phyloP scores from a whole-genome alignment of 2,329 filamentous ascomycete genomes.

The Emericellopsis atlantica region DNA sequence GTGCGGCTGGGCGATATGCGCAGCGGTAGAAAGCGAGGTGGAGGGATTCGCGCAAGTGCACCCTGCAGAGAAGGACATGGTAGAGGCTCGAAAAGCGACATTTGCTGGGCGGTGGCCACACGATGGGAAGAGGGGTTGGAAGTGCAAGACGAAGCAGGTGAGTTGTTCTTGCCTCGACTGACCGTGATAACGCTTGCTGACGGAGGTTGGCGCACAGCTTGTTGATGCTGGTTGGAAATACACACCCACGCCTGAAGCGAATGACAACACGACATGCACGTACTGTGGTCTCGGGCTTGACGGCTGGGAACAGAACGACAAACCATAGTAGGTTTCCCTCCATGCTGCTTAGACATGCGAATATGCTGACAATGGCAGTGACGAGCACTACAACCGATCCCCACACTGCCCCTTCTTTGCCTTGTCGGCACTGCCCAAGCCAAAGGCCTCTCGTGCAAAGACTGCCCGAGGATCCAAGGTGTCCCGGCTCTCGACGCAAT shows the following conservation, averaged over 20 bases:
- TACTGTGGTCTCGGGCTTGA: slow-evolving; percentile 87
- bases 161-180: slow-evolving; percentile 5
- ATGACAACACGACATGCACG: slow-evolving; percentile 82
- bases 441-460: slow-evolving; percentile 40
- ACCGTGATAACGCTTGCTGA: slow-evolving; percentile 3
- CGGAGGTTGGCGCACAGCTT: slow-evolving; percentile 39
- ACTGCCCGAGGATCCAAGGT: slow-evolving; percentile 51
- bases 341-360: not conserved
- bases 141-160: slow-evolving; percentile 81
- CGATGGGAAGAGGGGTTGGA: slow-evolving; percentile 77
- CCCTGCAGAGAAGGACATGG: slow-evolving; percentile 58
- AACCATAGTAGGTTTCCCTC: slow-evolving; percentile 55
- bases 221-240: slow-evolving; percentile 91
- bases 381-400: slow-evolving; percentile 74
- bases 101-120: slow-evolving; percentile 85
- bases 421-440: slow-evolving; percentile 44
- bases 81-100: slow-evolving; percentile 67
- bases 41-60: slow-evolving; percentile 57
- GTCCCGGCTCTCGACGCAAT: slow-evolving; percentile 52
- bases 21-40: slow-evolving; percentile 46
- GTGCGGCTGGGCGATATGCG: slow-evolving; percentile 78
- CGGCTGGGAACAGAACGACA: slow-evolving; percentile 88
- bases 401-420: slow-evolving; percentile 74
- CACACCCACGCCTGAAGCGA: slow-evolving; percentile 68
- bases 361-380: slow-evolving; percentile 32